A percentile compares a stretch with the other conserved stretches of the same genome.
Evolutionary conservation across 257 asterid species (phyloP).

Genomic region (Petunia secreta): DNA sequence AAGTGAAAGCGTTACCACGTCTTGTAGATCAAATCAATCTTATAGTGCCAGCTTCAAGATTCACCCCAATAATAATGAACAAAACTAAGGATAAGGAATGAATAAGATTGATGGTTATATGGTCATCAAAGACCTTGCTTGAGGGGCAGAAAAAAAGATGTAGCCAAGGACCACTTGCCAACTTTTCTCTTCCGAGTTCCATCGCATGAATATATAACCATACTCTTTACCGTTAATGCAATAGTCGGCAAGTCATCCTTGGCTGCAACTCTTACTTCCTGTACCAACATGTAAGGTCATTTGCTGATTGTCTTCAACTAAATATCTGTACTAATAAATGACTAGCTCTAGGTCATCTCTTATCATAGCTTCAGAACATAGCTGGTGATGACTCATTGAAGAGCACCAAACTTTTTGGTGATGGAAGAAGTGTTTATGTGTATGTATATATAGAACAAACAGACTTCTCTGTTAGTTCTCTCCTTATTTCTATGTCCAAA

Average conservation of each 20-base stretch:
- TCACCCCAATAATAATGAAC: too few relatives aligned
- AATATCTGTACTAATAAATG: too few relatives aligned
- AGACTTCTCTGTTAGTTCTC: background rate
- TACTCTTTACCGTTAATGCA: background rate
- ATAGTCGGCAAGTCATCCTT: slow-evolving; percentile 32
- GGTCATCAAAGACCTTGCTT: slow-evolving; percentile 10
- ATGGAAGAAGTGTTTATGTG: background rate
- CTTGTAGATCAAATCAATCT: background rate
- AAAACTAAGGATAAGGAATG: too few relatives aligned
- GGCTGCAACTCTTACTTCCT: slow-evolving; percentile 23
- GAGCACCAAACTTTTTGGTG: background rate
- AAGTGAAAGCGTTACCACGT: background rate
- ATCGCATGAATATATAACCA: background rate
- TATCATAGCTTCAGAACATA: background rate
- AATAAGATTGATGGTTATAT: background rate
- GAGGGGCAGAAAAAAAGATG: slow-evolving; percentile 22
- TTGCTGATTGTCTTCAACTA: background rate
- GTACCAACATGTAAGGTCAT: slow-evolving; percentile 29
- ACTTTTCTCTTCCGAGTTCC: background rate
- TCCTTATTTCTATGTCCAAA: background rate
- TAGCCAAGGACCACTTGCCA: slow-evolving; percentile 29
- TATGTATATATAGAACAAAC: background rate
- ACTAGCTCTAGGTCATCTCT: background rate
- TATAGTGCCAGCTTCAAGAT: too few relatives aligned
- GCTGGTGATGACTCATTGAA: background rate